A percentile compares a stretch with the other conserved stretches of the same genome.
Evolutionary conservation across 257 asterid species (phyloP).

Genomic region (Salvia hispanica): DNA sequence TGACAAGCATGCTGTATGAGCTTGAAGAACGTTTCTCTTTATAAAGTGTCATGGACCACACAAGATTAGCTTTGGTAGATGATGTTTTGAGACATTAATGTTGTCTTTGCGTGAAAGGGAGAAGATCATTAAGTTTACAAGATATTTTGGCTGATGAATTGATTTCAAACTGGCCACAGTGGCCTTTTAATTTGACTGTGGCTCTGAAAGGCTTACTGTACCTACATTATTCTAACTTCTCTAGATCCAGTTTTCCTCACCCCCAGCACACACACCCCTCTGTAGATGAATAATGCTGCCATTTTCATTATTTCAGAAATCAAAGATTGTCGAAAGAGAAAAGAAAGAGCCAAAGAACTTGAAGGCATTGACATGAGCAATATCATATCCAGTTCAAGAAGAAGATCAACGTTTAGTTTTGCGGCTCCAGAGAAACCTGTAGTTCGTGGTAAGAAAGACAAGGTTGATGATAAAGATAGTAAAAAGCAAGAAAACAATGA

Average conservation of each 20-base stretch:
- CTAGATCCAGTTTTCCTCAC: neutral
- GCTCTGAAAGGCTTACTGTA: neutral
- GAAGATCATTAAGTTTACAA: conserved; percentile 2
- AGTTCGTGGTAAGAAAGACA: conserved; percentile 37
- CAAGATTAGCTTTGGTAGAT: neutral
- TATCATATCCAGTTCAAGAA: conserved; percentile 85
- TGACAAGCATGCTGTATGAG: neutral
- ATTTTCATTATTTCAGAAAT: no score
- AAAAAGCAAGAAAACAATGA: no score
- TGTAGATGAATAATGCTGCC: conserved; percentile 32
- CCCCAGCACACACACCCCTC: neutral
- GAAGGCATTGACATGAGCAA: conserved; percentile 96
- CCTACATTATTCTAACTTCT: neutral
- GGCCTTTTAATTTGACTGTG: neutral
- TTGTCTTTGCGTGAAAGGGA: conserved; percentile 3
- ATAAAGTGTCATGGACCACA: neutral
- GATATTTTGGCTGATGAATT: neutral
- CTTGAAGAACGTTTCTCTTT: neutral
- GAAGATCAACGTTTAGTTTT: conserved; percentile 80
- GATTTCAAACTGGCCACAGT: conserved; percentile 4
- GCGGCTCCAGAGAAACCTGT: conserved; percentile 54
- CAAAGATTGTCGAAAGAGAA: conserved; percentile 56
- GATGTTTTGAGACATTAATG: neutral
- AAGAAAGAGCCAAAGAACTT: conserved; percentile 86
- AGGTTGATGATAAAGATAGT: conserved; percentile 37